Conservation (phyloP, 495 filamentous ascomycete genomes). For the Platismatia glauca region DNA sequence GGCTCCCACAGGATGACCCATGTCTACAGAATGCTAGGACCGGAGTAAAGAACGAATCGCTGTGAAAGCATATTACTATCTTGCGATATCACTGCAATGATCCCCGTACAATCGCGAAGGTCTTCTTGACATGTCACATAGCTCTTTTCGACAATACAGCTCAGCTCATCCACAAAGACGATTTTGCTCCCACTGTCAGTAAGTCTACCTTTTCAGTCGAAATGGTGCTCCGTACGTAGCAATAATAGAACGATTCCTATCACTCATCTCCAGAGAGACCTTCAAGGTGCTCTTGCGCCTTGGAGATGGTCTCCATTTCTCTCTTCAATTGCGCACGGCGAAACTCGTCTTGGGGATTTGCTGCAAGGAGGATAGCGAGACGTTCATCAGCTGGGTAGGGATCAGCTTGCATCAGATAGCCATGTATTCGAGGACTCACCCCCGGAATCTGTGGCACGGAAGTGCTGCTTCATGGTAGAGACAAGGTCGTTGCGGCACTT, state of each 20-base stretch:
- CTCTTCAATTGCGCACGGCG: conserved; percentile 32
- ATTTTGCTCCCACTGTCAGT: neutral
- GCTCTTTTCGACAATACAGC: neutral
- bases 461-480: conserved; percentile 27
- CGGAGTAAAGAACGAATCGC: neutral
- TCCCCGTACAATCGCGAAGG: neutral
- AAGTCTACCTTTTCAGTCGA: neutral
- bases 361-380: conserved; percentile 41
- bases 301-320: conserved; percentile 37
- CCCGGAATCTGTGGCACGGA: conserved; percentile 33
- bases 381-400: conserved; percentile 27
- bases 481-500: conserved; percentile 35
- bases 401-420: conserved; percentile 11
- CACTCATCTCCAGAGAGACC: conserved; percentile 9
- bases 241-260: neutral
- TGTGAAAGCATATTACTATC: neutral
- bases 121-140: neutral
- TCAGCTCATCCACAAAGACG: neutral
- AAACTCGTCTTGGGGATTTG: conserved; percentile 38
- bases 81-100: neutral
- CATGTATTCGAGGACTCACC: conserved; percentile 26
- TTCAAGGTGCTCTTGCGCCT: conserved; percentile 38
- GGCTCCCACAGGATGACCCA: too few relatives aligned
- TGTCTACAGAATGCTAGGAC: neutral
- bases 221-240: neutral